phyloP scores from a whole-genome alignment of 495 filamentous ascomycete genomes.

The Chaetomium fimeti region DNA sequence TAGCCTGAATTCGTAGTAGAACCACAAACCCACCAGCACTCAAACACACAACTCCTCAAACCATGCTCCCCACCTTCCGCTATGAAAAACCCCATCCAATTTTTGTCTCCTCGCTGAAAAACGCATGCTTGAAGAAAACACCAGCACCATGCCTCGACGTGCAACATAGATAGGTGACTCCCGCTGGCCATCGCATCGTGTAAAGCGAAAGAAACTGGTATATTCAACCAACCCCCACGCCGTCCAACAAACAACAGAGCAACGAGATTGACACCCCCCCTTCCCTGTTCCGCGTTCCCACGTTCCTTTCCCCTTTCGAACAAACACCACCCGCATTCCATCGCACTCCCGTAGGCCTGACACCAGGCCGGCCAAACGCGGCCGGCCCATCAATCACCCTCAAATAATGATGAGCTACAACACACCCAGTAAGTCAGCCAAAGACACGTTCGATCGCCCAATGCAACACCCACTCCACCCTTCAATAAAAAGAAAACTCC shows the following conservation, averaged over 20 bases:
- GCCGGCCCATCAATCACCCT: neutral
- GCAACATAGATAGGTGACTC: neutral
- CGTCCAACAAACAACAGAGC: neutral
- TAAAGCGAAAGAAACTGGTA: constrained; percentile 2
- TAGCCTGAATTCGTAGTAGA: too few species aligned
- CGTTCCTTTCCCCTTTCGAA: neutral
- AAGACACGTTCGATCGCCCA: neutral
- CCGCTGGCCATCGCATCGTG: neutral
- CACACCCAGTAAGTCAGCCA: neutral
- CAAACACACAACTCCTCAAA: constrained; percentile 2
- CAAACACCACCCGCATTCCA: neutral
- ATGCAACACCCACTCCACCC: neutral
- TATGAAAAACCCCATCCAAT: neutral
- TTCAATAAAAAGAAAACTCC: neutral
- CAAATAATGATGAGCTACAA: neutral
- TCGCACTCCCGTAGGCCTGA: neutral
- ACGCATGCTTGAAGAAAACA: too few species aligned
- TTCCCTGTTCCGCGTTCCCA: neutral
- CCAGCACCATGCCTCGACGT: too few species aligned
- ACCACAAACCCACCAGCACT: constrained; percentile 1
- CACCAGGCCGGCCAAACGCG: neutral
- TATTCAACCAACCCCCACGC: constrained; percentile 1
- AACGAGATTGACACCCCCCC: neutral
- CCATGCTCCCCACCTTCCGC: neutral
- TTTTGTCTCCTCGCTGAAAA: neutral